These are phyloP conservation scores for Neopestalotiopsis sp. DNA, from an alignment of 2,329 filamentous ascomycete genomes.

Conservation along the genomic window DNA sequence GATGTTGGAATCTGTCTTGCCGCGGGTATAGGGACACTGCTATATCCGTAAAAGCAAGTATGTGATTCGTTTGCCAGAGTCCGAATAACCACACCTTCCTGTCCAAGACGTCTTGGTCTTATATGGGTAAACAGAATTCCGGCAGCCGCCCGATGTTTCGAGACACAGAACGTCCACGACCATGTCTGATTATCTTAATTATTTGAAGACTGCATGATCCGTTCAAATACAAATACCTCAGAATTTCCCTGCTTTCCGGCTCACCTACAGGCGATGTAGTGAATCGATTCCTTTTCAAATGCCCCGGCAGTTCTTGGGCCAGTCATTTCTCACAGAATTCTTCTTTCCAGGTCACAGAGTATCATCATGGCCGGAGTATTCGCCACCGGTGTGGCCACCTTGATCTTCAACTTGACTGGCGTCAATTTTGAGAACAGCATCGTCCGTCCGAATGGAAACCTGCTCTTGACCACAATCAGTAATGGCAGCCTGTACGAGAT, in stretches of 20 bases:
- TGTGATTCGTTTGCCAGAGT: neutral
- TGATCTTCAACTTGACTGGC: neutral
- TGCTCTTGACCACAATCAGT: conserved; percentile 8
- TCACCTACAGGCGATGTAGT: too few relatives aligned
- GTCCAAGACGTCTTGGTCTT: neutral
- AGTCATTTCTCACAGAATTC: neutral
- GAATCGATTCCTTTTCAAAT: neutral
- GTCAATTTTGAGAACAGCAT: conserved; percentile 12
- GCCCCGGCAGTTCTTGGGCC: neutral
- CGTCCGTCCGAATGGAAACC: conserved; percentile 1
- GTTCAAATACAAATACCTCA: too few relatives aligned
- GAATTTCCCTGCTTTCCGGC: too few relatives aligned
- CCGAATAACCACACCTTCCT: neutral
- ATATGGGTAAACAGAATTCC: neutral
- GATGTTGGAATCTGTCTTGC: neutral
- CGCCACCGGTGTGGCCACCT: neutral
- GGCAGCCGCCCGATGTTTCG: neutral
- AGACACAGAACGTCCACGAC: neutral
- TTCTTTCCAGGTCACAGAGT: neutral
- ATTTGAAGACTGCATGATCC: too few relatives aligned
- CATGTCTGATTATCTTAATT: neutral
- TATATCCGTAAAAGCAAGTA: neutral
- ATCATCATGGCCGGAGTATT: neutral
- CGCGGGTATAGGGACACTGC: neutral
- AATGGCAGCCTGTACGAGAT: conserved; percentile 3